phyloP scores from a whole-genome alignment of 106 monocot species.

The Gastrodia elata region DNA sequence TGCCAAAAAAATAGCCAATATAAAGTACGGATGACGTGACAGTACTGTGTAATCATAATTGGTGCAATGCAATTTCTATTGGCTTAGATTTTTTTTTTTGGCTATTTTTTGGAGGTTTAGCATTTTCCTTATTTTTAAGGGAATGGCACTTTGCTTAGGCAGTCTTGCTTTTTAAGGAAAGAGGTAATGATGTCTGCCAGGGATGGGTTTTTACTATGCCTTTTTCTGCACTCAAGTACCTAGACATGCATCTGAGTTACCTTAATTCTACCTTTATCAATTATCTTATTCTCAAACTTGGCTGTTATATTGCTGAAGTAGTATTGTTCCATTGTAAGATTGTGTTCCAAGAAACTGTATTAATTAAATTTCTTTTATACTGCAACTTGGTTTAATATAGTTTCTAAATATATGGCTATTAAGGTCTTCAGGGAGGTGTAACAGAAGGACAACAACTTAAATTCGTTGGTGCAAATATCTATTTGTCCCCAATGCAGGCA shows the following conservation, averaged over 20 bases:
- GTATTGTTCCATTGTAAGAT: background rate
- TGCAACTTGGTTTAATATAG: background rate
- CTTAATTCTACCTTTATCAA: background rate
- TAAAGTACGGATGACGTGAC: too few relatives aligned
- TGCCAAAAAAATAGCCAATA: too few relatives aligned
- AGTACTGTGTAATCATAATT: too few relatives aligned
- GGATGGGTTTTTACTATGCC: background rate
- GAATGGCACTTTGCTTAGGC: background rate
- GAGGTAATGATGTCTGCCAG: background rate
- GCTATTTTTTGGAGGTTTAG: too few relatives aligned
- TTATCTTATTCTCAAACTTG: background rate
- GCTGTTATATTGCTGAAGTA: background rate
- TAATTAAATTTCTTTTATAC: background rate
- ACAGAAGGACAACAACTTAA: conserved; percentile 94
- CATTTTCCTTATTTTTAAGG: background rate
- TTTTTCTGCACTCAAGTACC: background rate
- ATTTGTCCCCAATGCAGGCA: conserved; percentile 55
- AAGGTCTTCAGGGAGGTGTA: conserved; percentile 89
- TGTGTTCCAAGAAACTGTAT: background rate
- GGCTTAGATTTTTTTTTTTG: too few relatives aligned
- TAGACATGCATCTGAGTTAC: background rate
- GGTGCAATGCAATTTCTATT: too few relatives aligned
- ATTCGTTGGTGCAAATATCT: conserved; percentile 87
- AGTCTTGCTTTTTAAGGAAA: background rate
- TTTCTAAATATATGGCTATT: conserved; percentile 20